Evolutionary conservation across 148 eudicot species (phyloP).

Genomic region (Rhododendron henanense): DNA sequence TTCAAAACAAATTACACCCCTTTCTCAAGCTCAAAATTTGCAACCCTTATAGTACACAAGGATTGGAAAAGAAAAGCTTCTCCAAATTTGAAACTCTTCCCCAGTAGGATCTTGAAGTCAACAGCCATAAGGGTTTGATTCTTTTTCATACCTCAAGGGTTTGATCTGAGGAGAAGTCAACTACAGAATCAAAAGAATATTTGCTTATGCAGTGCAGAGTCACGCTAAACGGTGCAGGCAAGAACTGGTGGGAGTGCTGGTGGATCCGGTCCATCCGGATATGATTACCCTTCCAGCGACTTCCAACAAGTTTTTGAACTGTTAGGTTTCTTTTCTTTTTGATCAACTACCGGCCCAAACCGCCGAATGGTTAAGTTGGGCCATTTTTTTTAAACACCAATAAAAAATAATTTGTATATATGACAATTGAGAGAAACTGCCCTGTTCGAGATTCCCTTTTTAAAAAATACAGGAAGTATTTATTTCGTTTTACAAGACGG

Average conservation of each 20-base stretch:
- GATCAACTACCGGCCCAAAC: no score
- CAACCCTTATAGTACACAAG: neutral
- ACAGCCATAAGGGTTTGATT: neutral
- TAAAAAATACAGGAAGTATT: no score
- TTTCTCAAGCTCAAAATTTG: neutral
- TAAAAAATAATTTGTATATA: no score
- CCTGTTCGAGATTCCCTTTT: no score
- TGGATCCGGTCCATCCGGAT: neutral
- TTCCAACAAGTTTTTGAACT: no score
- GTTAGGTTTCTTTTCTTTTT: no score
- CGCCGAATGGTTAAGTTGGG: no score
- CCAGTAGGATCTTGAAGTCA: neutral
- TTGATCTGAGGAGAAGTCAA: neutral
- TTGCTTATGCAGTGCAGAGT: no score
- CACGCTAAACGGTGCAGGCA: neutral
- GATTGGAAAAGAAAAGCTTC: neutral
- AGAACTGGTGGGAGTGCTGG: neutral
- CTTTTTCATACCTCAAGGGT: neutral
- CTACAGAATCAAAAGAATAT: neutral
- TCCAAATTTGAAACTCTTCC: neutral
- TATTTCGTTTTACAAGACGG: no score
- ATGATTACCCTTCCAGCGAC: neutral
- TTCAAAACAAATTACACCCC: constrained; percentile 9
- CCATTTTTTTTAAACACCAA: no score
- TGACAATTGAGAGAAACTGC: no score